A percentile compares a stretch with the other conserved stretches of the same genome.
phyloP scores from a whole-genome alignment of 495 filamentous ascomycete species.

The Gamarada debralockiae region DNA sequence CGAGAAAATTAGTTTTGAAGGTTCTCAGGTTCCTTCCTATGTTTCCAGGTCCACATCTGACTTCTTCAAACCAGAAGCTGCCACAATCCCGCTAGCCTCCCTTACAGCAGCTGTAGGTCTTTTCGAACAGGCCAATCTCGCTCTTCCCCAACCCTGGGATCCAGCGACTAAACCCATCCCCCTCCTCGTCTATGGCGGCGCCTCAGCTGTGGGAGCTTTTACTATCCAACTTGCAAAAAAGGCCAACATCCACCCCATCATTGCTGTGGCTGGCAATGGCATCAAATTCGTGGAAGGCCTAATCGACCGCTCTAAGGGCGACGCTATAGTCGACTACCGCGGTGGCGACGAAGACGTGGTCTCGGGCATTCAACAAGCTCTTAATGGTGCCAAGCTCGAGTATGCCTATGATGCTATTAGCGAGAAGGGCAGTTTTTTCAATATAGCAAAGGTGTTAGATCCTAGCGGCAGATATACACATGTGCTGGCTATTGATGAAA shows the following conservation, averaged over 20 bases:
- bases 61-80: constrained; percentile 47
- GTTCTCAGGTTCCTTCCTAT: constrained; percentile 26
- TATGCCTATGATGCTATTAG: constrained; percentile 58
- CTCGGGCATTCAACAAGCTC: constrained; percentile 37
- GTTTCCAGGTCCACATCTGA: background rate
- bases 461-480: background rate
- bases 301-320: constrained; percentile 60
- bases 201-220: constrained; percentile 63
- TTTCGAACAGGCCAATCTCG: constrained; percentile 40
- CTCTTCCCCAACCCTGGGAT: constrained; percentile 59
- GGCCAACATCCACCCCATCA: constrained; percentile 69
- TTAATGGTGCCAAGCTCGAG: constrained; percentile 17
- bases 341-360: constrained; percentile 49
- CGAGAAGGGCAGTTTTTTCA: constrained; percentile 42
- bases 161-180: constrained; percentile 42
- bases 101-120: constrained; percentile 66
- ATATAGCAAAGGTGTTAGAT: constrained; percentile 1
- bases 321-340: constrained; percentile 70
- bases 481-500: background rate
- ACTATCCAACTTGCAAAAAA: constrained; percentile 58
- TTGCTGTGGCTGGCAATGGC: constrained; percentile 61
- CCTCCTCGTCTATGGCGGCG: constrained; percentile 63
- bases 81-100: constrained; percentile 65
- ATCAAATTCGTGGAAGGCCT: constrained; percentile 51
- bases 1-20: constrained; percentile 58